Evolutionary conservation across 257 asterid species (phyloP), one percentile per base, ranked within the genome.

Genomic region (Misopates orontium): DNA sequence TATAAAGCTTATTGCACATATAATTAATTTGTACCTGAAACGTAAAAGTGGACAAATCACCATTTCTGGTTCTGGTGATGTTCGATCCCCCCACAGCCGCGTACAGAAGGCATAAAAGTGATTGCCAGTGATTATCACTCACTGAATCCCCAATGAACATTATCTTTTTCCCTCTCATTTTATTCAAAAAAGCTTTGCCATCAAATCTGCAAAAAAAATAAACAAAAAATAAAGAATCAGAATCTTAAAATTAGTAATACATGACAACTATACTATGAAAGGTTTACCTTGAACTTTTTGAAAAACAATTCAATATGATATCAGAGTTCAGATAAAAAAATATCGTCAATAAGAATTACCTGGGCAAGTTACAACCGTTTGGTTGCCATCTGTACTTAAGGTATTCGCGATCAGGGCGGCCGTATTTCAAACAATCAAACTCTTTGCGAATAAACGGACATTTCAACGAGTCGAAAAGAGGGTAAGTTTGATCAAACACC

Each of bases 331-430:
- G 36, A 28, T 2, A 36, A 36, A 4, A 36, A 4, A 14, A 4
- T 45, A 16, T 45, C 15, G 12, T 44, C 11, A 36, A 3, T 36
- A 36, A 44, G 50, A 12, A 44, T 44, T 73, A 86, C 96, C 81
- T 68, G 1, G 95, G 77, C 39, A 86, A 65, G 64, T 71, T n/a
- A 68, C 95, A 84, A 13, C 61, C 70, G 16, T 48, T 72, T 16
- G 95, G 95, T 28, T 86, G 85, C 95, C 95, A 89, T 75, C 88
- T 73, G 51, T 82, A 86, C 32, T 81, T 79, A 23, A 89, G 95
- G 54, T 81, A 89, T 32, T 61, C 48, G 15, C 17, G 88, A 71
- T 89, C 83, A 0, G 84, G 72, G 18, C 85, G 80, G 0, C 90
- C 95, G 50, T 49, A 89, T 74, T 79, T 86, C 41, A 76, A 40